phyloP scores from a whole-genome alignment of 768 basidiomycete genomes.

The Boletus patriciae region DNA sequence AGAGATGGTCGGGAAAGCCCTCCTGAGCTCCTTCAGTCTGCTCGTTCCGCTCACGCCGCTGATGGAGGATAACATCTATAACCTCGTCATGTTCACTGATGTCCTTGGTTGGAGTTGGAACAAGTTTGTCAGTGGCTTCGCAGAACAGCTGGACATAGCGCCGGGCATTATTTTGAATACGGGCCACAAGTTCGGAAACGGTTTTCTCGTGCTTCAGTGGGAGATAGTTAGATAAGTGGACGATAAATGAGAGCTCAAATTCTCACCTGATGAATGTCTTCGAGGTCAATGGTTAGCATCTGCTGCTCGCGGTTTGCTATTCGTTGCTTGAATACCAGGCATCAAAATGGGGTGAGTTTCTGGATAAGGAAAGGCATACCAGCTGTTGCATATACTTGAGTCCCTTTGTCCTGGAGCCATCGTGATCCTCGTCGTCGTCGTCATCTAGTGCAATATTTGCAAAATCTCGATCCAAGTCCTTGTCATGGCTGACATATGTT shows the following conservation, averaged over 20 bases:
- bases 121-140: constrained; percentile 85
- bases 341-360: constrained; percentile 22
- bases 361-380: constrained; percentile 46
- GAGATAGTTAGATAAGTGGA: constrained; percentile 6
- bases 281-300: constrained; percentile 84
- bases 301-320: constrained; percentile 93
- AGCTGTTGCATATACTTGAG: constrained; percentile 84
- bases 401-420: constrained; percentile 38
- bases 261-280: constrained; percentile 76
- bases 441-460: constrained; percentile 71
- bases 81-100: constrained; percentile 92
- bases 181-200: constrained; percentile 69
- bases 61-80: constrained; percentile 94
- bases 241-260: constrained; percentile 1
- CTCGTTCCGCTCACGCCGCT: constrained; percentile 85
- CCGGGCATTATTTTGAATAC: constrained; percentile 81
- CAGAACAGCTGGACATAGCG: constrained; percentile 90
- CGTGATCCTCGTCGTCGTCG: constrained; percentile 38
- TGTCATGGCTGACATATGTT: constrained; percentile 61
- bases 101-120: constrained; percentile 87
- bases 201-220: constrained; percentile 62
- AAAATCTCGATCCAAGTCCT: constrained; percentile 66
- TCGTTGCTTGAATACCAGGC: constrained; percentile 59
- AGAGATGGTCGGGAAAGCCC: constrained; percentile 86
- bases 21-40: constrained; percentile 71